Evolutionary conservation across 2,329 filamentous ascomycete genomes (phyloP).

Genomic region (Emydomyces testavorans): DNA sequence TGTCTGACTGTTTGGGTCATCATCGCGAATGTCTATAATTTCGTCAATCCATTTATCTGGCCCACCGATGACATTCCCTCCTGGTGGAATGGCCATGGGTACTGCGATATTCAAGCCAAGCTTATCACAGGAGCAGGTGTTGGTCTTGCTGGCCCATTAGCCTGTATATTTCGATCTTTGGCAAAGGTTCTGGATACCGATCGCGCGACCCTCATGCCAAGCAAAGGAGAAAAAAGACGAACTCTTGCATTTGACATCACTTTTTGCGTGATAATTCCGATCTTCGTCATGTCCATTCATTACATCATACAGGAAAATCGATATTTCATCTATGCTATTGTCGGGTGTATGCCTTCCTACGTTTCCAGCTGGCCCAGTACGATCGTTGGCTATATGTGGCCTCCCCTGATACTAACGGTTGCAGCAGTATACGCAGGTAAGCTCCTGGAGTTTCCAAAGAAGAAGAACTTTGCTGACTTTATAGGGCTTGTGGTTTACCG

Average conservation of each 20-base stretch:
- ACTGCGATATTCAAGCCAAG: conserved; percentile 55
- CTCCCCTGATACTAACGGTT: conserved; percentile 42
- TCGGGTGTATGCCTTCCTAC: conserved; percentile 46
- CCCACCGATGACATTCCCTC: conserved; percentile 42
- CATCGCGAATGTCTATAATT: conserved; percentile 46
- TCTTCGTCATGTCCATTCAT: conserved; percentile 45
- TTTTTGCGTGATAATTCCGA: conserved; percentile 46
- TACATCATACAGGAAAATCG: conserved; percentile 49
- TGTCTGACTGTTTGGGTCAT: conserved; percentile 47
- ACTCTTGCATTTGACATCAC: conserved; percentile 42
- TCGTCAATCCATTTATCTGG: conserved; percentile 56
- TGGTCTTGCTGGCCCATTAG: conserved; percentile 42
- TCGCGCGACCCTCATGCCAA: conserved; percentile 42
- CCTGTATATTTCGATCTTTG: conserved; percentile 50
- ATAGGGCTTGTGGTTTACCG: conserved; percentile 49
- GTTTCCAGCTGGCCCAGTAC: conserved; percentile 49
- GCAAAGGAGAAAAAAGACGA: conserved; percentile 37
- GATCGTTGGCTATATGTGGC: conserved; percentile 46
- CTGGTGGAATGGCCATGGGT: conserved; percentile 48
- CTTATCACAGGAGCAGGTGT: conserved; percentile 44
- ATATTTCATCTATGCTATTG: conserved; percentile 48
- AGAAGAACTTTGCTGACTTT: conserved; percentile 12
- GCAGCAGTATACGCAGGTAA: conserved; percentile 48
- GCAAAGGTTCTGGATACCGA: conserved; percentile 51
- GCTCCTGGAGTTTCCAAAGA: neutral